A percentile compares a stretch with the other conserved stretches of the same genome.
Evolutionary conservation across 441 rosid species (phyloP).

Genomic region (Raphanus hybrid): DNA sequence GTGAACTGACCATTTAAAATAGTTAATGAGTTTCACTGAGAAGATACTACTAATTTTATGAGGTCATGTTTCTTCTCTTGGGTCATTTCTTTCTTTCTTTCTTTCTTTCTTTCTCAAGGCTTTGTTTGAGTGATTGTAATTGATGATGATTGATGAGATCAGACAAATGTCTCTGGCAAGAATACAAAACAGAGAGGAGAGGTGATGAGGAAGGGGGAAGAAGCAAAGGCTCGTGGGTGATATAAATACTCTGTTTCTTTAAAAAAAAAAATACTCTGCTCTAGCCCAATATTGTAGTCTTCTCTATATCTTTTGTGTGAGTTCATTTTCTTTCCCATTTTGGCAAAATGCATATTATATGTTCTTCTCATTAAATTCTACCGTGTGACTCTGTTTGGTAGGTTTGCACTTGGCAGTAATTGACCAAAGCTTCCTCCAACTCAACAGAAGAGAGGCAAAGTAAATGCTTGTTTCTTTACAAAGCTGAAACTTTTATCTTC

Average conservation of each 20-base stretch:
- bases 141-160: too few relatives aligned
- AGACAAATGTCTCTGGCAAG: constrained; percentile 45
- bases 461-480: too few relatives aligned
- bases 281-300: constrained; percentile 3
- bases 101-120: constrained; percentile 8
- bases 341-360: constrained; percentile 49
- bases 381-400: too few relatives aligned
- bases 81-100: constrained; percentile 36
- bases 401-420: too few relatives aligned
- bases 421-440: too few relatives aligned
- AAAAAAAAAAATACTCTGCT: constrained; percentile 80
- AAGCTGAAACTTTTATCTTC: too few relatives aligned
- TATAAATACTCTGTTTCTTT: constrained; percentile 88
- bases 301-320: constrained; percentile 13
- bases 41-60: constrained; percentile 5
- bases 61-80: constrained; percentile 40
- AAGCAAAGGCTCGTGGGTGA: constrained; percentile 62
- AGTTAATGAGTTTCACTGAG: constrained; percentile 5
- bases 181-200: constrained; percentile 52
- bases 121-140: constrained; percentile 24
- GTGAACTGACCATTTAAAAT: too few relatives aligned
- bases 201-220: constrained; percentile 55
- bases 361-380: constrained; percentile 43
- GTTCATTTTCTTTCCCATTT: constrained; percentile 52
- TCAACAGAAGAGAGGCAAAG: too few relatives aligned